Conservation (phyloP, 2,329 filamentous ascomycete genomes). For the Colletotrichum sublineola region DNA sequence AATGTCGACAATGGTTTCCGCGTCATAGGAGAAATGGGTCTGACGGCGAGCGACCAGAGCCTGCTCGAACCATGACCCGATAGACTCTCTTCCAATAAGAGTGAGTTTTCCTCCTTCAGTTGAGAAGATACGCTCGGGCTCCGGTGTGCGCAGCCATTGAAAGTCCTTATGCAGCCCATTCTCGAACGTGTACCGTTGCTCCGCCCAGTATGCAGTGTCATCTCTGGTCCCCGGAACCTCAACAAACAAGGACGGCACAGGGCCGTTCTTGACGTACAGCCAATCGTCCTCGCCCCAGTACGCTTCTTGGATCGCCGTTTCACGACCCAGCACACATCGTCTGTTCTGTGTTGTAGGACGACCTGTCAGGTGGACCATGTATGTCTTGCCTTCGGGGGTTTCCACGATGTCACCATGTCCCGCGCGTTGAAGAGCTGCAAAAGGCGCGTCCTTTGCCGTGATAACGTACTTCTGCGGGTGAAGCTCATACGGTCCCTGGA, state of each 20-base stretch:
- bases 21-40: constrained; percentile 72
- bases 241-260: constrained; percentile 66
- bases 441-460: constrained; percentile 64
- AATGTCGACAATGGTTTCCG: constrained; percentile 68
- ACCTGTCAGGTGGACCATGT: constrained; percentile 66
- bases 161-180: constrained; percentile 64
- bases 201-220: constrained; percentile 64
- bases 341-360: constrained; percentile 65
- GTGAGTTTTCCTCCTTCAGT: constrained; percentile 56
- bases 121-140: constrained; percentile 65
- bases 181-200: constrained; percentile 62
- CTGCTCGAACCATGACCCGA: constrained; percentile 72
- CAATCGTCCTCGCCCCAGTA: constrained; percentile 73
- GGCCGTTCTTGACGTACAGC: constrained; percentile 72
- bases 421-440: constrained; percentile 64
- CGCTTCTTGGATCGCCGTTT: constrained; percentile 70
- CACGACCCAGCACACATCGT: constrained; percentile 67
- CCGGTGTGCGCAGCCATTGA: constrained; percentile 70
- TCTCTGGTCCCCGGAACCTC: constrained; percentile 63
- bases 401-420: constrained; percentile 69
- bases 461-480: constrained; percentile 71
- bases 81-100: constrained; percentile 64
- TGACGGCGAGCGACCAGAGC: constrained; percentile 67
- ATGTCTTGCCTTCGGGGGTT: constrained; percentile 64
- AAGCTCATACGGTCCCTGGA: constrained; percentile 73